Evolutionary conservation across 495 filamentous ascomycete species (phyloP), one percentile per base, ranked within the genome.

Genomic region (Parathielavia hyrcaniae): DNA sequence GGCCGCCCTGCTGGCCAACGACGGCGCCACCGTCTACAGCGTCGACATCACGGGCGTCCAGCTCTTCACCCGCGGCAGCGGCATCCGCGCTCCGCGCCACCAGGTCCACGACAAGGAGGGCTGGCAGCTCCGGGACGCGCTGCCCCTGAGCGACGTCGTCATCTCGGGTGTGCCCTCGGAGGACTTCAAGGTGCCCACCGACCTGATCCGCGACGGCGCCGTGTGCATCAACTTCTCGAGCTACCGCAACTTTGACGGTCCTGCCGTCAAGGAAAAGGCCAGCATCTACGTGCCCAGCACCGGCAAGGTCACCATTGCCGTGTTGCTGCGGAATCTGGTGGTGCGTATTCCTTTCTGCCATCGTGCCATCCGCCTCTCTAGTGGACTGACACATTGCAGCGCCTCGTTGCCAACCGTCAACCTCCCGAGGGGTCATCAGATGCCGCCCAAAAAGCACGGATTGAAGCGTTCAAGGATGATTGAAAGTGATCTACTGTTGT

Each of bases 181-280:
- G 20, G 79, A 73, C 48, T 98, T 85, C 77, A 97, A 96, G 76
- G 88, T 97, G 40, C 89, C 91, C 9, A 86, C 85, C 5, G 80
- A 86, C 41, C 71, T 95, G 53, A 71, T 98, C 59, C 81, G 87
- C 41, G 89, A 96, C 41, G 93, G 93, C 51, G 90, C 88, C 41
- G 89, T 96, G 19, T 98, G 93, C 75, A 88, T 98, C 71, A 98
- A 98, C 72, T 97, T 98, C 72, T 95, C 90, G 16, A 95, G 87
- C 43, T 90, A 90, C 69, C 91, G 91, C 79, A 98, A 98, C 74
- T 98, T 98, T 71, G 85, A 82, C 54, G 75, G 74, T 5, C 81
- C 83, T 0, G 86, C 86, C 52, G 83, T 98, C 46, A 96, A 93
- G 74, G 87, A 95, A 66, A 91, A 88, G 74, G 93, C 93, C 2